These are phyloP conservation scores for Lavandula angustifolia DNA, from an alignment of 257 asterid species.

Conservation along the genomic window DNA sequence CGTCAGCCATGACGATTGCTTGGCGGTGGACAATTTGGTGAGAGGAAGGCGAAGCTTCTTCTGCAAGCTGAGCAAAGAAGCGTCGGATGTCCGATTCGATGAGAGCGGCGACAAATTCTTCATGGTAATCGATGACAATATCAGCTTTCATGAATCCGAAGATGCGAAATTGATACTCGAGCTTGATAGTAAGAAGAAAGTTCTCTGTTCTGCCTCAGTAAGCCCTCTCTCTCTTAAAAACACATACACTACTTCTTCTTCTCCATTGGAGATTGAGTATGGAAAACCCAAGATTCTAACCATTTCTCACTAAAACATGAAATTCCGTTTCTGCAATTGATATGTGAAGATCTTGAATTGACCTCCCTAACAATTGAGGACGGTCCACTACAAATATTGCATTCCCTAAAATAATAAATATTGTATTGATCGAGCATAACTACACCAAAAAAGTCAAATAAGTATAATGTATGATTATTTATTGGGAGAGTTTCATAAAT, in stretches of 20 bases:
- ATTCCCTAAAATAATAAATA: too few relatives aligned
- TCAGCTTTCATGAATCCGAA: constrained; percentile 73
- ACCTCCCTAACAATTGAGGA: too few relatives aligned
- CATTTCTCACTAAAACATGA: neutral
- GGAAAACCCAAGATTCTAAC: neutral
- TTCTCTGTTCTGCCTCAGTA: constrained; percentile 80
- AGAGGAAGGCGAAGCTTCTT: constrained; percentile 80
- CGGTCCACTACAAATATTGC: too few relatives aligned
- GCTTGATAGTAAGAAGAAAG: constrained; percentile 58
- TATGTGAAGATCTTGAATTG: too few relatives aligned
- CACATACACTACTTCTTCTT: neutral
- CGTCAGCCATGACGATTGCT: constrained; percentile 78
- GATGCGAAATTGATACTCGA: constrained; percentile 64
- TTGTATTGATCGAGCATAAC: too few relatives aligned
- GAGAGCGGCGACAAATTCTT: constrained; percentile 62
- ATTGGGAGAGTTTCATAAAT: too few relatives aligned
- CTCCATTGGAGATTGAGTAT: neutral
- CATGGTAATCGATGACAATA: constrained; percentile 70
- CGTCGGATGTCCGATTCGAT: constrained; percentile 58
- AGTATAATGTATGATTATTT: too few relatives aligned
- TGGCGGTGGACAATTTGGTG: constrained; percentile 89
- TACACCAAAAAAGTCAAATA: too few relatives aligned
- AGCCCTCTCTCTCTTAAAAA: constrained; percentile 12
- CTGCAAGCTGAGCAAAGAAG: constrained; percentile 74
- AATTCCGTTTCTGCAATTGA: neutral